These are phyloP conservation scores for Fusarium nurragi DNA, from an alignment of 2,329 filamentous ascomycete species.

Conservation along the genomic window DNA sequence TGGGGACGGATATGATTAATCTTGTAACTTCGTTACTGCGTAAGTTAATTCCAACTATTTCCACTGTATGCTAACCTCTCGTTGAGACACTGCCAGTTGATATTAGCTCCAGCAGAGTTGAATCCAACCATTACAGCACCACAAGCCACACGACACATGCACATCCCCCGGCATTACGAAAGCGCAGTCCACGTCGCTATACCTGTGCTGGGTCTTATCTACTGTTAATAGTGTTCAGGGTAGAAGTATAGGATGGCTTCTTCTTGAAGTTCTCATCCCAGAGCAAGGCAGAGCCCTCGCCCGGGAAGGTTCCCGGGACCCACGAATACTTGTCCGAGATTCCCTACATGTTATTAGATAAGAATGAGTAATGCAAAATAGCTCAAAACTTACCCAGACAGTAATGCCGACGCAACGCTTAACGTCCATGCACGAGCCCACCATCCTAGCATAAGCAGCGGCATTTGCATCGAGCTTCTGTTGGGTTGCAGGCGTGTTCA, in stretches of 20 bases:
- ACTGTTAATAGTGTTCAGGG: slow-evolving; percentile 6
- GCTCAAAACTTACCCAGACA: slow-evolving; percentile 6
- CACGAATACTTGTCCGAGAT: slow-evolving; percentile 22
- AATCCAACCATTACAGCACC: too few relatives aligned
- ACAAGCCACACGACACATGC: too few relatives aligned
- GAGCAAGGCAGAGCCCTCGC: slow-evolving; percentile 13
- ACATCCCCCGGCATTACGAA: too few relatives aligned
- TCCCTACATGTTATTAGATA: neutral
- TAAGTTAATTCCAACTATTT: too few relatives aligned
- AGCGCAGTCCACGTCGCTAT: too few relatives aligned
- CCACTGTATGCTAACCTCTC: too few relatives aligned
- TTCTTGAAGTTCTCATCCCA: slow-evolving; percentile 22
- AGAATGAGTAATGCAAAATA: accelerated
- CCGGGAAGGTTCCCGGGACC: slow-evolving; percentile 3
- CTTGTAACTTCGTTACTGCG: too few relatives aligned
- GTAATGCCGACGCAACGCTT: slow-evolving; percentile 19
- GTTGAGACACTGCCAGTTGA: too few relatives aligned
- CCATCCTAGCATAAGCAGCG: slow-evolving; percentile 7
- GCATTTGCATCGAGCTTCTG: slow-evolving; percentile 17
- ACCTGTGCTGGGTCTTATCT: too few relatives aligned
- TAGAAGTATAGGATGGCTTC: slow-evolving; percentile 16
- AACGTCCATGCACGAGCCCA: slow-evolving; percentile 19
- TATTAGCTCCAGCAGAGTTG: too few relatives aligned
- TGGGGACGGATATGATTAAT: too few relatives aligned
- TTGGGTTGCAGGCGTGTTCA: slow-evolving; percentile 9